phyloP scores from a whole-genome alignment of 1,284 basidiomycete genomes.

The Peniophora sp. region DNA sequence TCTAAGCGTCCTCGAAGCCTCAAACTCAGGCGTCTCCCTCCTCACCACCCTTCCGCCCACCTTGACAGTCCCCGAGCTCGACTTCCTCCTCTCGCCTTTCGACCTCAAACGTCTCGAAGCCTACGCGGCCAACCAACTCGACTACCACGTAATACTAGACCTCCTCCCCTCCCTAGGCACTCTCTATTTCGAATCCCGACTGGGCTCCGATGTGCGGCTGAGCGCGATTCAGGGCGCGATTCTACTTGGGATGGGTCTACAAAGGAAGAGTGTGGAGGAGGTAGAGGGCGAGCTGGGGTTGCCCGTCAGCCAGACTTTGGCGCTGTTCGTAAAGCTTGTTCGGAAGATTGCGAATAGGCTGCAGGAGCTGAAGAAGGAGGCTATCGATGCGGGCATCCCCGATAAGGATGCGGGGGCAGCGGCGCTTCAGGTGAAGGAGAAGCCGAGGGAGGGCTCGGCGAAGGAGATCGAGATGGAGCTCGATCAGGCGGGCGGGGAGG shows the following conservation, averaged over 20 bases:
- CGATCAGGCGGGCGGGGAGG: slow-evolving; percentile 61
- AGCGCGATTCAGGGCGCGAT: slow-evolving; percentile 87
- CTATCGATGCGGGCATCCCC: slow-evolving; percentile 55
- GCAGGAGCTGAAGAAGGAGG: slow-evolving; percentile 75
- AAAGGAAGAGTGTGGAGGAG: slow-evolving; percentile 88
- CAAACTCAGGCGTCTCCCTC: slow-evolving; percentile 51
- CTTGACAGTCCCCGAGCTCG: slow-evolving; percentile 62
- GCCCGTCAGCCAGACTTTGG: slow-evolving; percentile 82
- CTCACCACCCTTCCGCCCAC: slow-evolving; percentile 25
- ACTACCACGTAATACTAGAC: slow-evolving; percentile 95
- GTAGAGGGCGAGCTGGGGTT: slow-evolving; percentile 82
- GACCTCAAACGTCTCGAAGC: slow-evolving; percentile 95
- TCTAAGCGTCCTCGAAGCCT: slow-evolving; percentile 84
- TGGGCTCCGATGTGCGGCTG: slow-evolving; percentile 56
- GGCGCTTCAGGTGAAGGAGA: slow-evolving; percentile 12
- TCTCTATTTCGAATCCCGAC: slow-evolving; percentile 79
- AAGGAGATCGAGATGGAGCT: slow-evolving; percentile 57
- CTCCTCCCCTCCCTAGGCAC: slow-evolving; percentile 76
- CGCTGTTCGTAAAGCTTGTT: slow-evolving; percentile 88
- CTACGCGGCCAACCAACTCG: slow-evolving; percentile 93
- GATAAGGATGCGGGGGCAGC: slow-evolving; percentile 16
- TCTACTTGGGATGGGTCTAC: slow-evolving; percentile 83
- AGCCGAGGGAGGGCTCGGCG: slow-evolving; percentile 34
- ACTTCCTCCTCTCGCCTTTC: slow-evolving; percentile 78
- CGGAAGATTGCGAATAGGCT: slow-evolving; percentile 80